These are phyloP conservation scores for Globisporangium rhizosaccharum DNA, from an alignment of 352 stramenopile species.

Conservation along the genomic window DNA sequence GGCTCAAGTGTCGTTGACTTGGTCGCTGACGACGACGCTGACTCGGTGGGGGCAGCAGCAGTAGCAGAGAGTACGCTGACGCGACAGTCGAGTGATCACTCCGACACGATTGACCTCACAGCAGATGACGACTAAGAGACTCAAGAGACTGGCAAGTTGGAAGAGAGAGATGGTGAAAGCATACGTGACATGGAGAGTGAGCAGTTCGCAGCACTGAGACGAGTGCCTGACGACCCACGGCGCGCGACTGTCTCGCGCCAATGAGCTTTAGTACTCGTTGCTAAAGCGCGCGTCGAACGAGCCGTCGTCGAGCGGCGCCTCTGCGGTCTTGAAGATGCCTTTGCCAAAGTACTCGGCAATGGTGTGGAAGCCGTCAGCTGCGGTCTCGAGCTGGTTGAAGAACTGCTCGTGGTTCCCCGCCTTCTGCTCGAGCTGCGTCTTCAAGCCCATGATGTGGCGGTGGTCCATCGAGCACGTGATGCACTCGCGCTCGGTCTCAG, in stretches of 20 bases:
- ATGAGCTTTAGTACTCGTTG: conserved; percentile 62
- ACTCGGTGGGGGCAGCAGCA: background rate
- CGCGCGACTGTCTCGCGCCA: too few species aligned
- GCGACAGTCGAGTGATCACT: background rate
- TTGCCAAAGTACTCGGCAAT: conserved; percentile 92
- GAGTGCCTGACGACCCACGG: too few species aligned
- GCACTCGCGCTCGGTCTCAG: conserved; percentile 85
- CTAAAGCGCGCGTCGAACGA: conserved; percentile 78
- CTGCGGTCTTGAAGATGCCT: conserved; percentile 86
- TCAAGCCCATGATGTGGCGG: conserved; percentile 77
- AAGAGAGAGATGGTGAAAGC: too few species aligned
- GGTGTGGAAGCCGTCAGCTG: conserved; percentile 83
- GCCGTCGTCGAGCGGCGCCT: conserved; percentile 53
- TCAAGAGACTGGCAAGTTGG: too few species aligned
- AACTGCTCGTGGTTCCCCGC: conserved; percentile 91
- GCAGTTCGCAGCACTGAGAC: too few species aligned
- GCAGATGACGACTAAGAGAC: conserved; percentile 1
- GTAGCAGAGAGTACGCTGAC: background rate
- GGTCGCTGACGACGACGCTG: conserved; percentile 13
- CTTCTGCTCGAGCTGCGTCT: conserved; percentile 85
- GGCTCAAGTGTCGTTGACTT: conserved; percentile 6
- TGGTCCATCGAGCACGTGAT: conserved; percentile 87
- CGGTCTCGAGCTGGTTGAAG: conserved; percentile 89
- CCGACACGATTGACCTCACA: conserved; percentile 24
- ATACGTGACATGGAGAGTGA: too few species aligned